phyloP scores from a whole-genome alignment of 352 stramenopile genomes.

The Phytopythium helicoides region DNA sequence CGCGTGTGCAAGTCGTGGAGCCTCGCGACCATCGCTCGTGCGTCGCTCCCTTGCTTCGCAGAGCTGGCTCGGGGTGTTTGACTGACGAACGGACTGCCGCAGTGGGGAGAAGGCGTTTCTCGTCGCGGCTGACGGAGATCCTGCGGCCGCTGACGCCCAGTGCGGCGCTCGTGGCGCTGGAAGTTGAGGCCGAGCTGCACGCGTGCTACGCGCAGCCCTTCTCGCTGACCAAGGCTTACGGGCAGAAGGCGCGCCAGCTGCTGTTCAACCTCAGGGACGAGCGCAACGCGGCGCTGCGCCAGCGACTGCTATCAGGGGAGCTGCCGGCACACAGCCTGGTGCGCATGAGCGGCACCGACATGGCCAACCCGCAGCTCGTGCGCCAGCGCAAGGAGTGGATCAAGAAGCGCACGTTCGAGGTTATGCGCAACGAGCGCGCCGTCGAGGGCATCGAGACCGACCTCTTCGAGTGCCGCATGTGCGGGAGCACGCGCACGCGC shows the following conservation, averaged over 20 bases:
- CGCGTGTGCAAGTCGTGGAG: slow-evolving; percentile 83
- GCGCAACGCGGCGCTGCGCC: slow-evolving; percentile 61
- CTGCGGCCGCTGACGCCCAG: slow-evolving; percentile 46
- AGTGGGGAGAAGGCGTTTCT: slow-evolving; percentile 68
- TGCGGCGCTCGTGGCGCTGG: slow-evolving; percentile 40
- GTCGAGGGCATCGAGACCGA: slow-evolving; percentile 75
- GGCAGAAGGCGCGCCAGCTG: slow-evolving; percentile 74
- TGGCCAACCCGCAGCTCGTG: slow-evolving; percentile 86
- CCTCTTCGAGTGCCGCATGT: slow-evolving; percentile 81
- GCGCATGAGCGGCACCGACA: slow-evolving; percentile 74
- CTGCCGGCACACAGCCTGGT: slow-evolving; percentile 52
- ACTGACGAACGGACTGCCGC: neutral
- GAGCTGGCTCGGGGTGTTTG: too few relatives aligned
- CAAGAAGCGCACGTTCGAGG: slow-evolving; percentile 79
- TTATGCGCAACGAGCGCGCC: slow-evolving; percentile 69
- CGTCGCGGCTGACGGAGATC: slow-evolving; percentile 46
- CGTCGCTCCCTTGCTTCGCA: neutral
- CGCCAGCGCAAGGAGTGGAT: slow-evolving; percentile 83
- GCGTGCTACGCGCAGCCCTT: slow-evolving; percentile 57
- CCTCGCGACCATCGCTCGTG: slow-evolving; percentile 59
- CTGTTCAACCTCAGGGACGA: slow-evolving; percentile 83
- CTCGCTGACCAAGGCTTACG: slow-evolving; percentile 73
- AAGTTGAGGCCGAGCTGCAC: slow-evolving; percentile 63
- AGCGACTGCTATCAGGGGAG: slow-evolving; percentile 64
- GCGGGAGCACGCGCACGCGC: slow-evolving; percentile 65